Base-by-base conservation (phyloP, 768 basidiomycete species). In the Serendipita sp. region DNA sequence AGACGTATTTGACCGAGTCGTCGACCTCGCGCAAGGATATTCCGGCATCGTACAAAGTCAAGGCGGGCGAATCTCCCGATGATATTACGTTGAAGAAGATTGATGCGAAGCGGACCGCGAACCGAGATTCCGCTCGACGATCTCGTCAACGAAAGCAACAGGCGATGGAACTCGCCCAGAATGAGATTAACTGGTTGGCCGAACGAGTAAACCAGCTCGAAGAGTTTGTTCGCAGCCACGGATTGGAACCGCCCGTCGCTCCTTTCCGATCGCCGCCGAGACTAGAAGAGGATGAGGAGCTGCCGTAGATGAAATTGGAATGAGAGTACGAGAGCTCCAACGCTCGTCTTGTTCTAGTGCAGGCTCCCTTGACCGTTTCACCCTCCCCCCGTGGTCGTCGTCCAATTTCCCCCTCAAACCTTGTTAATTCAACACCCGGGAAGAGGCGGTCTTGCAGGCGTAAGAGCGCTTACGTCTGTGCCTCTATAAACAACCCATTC, bases 91-190 rank as follows among this genome's bases (percentile, higher is more conserved):
- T 69, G 4, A 78, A 73, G 1, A 82, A 84, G 67, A 88, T 88
- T 68, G 85, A 84, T 69, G 80, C 80, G 47, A 92, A 91, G 77
- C 82, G 91, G 35, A 79, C 85, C 7, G 84, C 85, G 75, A 95
- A 95, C 69, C 92, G 91, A 2, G 74, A 91, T 3, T 91, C 91
- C 0, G 92, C 92, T 3, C 82, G 91, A 1, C 81, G 86, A 35
- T 86, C 84, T 70, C 80, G 91, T 18, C 81, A 81, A 76, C 80
- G 88, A 65, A 91, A 89, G 77, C 73, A 60, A 35, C 56, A 60
- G 56, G 56, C 56, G 34, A 60, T 60, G 56, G 56, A 60, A 30
- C 18, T 4, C 34, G 56, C 56, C 10, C 56, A 60, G n/a, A 5
- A 28, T 60, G 56, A 60, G 28, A 60, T 60, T 32, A 10, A 3